Evolutionary conservation across 1,284 basidiomycete species (phyloP).

Genomic region (Vanrija pseudolonga): DNA sequence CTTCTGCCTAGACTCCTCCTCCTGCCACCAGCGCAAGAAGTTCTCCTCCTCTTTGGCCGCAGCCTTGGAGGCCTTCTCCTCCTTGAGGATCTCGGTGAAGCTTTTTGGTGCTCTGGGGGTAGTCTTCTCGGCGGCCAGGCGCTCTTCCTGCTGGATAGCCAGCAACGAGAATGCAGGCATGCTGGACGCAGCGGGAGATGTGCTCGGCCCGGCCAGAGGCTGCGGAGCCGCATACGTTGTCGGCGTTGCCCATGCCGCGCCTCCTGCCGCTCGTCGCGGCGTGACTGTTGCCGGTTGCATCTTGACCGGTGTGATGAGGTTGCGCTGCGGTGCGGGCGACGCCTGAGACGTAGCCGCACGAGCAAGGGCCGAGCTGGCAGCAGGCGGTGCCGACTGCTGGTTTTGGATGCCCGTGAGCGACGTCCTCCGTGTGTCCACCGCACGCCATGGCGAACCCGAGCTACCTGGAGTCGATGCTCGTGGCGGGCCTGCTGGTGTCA

Average conservation of each 20-base stretch:
- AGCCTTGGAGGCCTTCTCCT: slow-evolving; percentile 55
- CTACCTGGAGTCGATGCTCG: background rate
- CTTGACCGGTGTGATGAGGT: slow-evolving; percentile 13
- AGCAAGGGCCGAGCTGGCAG: background rate
- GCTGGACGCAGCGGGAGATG: slow-evolving; percentile 31
- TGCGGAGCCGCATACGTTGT: slow-evolving; percentile 23
- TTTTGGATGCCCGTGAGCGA: slow-evolving; percentile 36
- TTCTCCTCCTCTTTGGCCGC: slow-evolving; percentile 64
- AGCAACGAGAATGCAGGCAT: slow-evolving; percentile 60
- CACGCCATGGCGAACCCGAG: slow-evolving; percentile 24
- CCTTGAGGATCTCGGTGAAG: slow-evolving; percentile 76
- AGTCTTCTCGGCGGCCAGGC: slow-evolving; percentile 53
- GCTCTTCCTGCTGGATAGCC: slow-evolving; percentile 76
- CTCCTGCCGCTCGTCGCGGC: slow-evolving; percentile 4
- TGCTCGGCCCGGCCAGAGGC: slow-evolving; percentile 36
- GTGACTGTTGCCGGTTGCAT: background rate
- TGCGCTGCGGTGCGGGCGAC: slow-evolving; percentile 14
- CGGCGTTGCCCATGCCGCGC: slow-evolving; percentile 16
- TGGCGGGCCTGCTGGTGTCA: slow-evolving; percentile 14
- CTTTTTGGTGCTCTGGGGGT: slow-evolving; percentile 56
- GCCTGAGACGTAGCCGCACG: slow-evolving; percentile 18
- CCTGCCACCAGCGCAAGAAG: slow-evolving; percentile 80
- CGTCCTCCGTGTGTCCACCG: slow-evolving; percentile 23
- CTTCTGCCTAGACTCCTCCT: slow-evolving; percentile 62
- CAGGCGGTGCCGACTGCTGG: slow-evolving; percentile 16